These are phyloP conservation scores for Austropuccinia psidii DNA, from an alignment of 1,284 basidiomycete species.

Conservation along the genomic window DNA sequence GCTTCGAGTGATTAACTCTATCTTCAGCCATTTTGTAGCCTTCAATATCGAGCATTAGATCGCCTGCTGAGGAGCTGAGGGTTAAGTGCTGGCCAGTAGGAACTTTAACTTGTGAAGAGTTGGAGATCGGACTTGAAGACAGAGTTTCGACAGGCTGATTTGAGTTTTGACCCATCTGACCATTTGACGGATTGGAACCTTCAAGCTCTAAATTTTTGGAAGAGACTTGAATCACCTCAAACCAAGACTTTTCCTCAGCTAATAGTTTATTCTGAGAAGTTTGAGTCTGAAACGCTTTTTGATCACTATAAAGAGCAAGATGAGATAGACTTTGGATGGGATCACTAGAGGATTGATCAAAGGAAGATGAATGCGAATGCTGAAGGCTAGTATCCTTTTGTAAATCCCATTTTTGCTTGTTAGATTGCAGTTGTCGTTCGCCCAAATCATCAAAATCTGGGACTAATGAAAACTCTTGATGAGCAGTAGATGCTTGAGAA, in stretches of 20 bases:
- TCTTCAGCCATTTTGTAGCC: constrained; percentile 31
- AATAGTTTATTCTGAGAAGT: not conserved
- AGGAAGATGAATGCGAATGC: not conserved
- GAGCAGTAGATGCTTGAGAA: not conserved
- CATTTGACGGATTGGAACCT: not conserved
- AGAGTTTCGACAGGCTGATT: not conserved
- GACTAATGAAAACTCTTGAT: constrained; percentile 1
- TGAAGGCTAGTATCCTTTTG: not conserved
- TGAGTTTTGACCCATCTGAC: not conserved
- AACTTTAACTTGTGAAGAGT: not conserved
- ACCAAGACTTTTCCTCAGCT: not conserved
- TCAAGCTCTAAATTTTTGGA: not conserved
- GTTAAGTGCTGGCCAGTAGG: not conserved
- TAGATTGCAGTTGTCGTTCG: constrained; percentile 12
- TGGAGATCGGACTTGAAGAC: not conserved
- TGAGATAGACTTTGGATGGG: not conserved
- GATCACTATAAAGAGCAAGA: not conserved
- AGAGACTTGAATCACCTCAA: not conserved
- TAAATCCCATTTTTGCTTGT: not conserved
- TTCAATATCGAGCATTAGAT: constrained; percentile 35
- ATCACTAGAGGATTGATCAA: not conserved
- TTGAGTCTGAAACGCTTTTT: no score
- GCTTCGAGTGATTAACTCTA: not conserved
- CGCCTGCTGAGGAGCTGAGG: constrained; percentile 2
- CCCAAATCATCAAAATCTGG: constrained; percentile 34